Evolutionary conservation across 805 yeast genomes (phyloP).

Genomic region (Cyberlindnera petersonii): DNA sequence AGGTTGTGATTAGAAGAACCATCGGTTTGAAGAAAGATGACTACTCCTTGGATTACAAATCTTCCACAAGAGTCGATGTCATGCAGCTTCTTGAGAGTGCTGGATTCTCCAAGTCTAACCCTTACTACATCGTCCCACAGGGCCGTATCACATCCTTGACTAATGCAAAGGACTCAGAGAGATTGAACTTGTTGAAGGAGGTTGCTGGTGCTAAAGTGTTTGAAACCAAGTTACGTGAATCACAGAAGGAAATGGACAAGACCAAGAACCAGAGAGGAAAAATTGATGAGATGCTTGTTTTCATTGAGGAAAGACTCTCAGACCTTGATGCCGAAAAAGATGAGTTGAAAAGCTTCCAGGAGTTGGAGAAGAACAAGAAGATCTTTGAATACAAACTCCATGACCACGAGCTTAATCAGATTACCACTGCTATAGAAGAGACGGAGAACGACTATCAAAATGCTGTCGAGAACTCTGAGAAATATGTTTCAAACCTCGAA

Average conservation of each 20-base stretch:
- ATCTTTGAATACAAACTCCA: conserved; percentile 69
- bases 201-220: conserved; percentile 94
- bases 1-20: conserved; percentile 76
- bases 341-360: conserved; percentile 68
- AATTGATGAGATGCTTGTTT: conserved; percentile 67
- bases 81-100: conserved; percentile 83
- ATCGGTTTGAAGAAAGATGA: conserved; percentile 93
- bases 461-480: conserved; percentile 48
- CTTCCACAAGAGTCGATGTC: conserved; percentile 76
- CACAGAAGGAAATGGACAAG: conserved; percentile 71
- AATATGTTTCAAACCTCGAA: conserved; percentile 52
- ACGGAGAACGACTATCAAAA: conserved; percentile 55
- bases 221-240: conserved; percentile 75
- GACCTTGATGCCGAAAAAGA: conserved; percentile 80
- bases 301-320: conserved; percentile 64
- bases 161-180: conserved; percentile 81
- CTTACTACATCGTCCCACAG: conserved; percentile 96
- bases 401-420: conserved; percentile 68
- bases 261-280: conserved; percentile 66
- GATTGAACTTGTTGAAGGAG: conserved; percentile 75
- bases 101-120: conserved; percentile 86
- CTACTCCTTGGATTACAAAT: conserved; percentile 74
- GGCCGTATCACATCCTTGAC: conserved; percentile 87
- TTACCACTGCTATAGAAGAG: conserved; percentile 55
- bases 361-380: conserved; percentile 62